These are phyloP conservation scores for Myochromella boudieri DNA, from an alignment of 768 basidiomycete species.

Conservation along the genomic window DNA sequence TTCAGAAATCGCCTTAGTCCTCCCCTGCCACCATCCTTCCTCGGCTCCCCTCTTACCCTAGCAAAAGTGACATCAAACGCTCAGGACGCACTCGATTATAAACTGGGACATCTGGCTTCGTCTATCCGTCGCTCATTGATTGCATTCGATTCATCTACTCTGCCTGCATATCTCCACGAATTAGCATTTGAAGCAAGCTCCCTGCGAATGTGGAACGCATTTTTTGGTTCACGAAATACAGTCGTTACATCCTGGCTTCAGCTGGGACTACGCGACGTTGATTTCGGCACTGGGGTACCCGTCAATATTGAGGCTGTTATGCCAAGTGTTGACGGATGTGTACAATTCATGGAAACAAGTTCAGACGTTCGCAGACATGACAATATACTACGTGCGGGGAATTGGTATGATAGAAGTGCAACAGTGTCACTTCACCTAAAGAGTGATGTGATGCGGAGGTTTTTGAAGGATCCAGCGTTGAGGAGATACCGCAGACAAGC, in stretches of 20 bases:
- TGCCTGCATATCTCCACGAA: conserved; percentile 33
- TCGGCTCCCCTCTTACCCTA: conserved; percentile 34
- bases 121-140: conserved; percentile 25
- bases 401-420: conserved; percentile 25
- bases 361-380: background rate
- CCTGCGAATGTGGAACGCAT: conserved; percentile 32
- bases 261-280: conserved; percentile 30
- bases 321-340: conserved; percentile 31
- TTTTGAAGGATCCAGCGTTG: conserved; percentile 24
- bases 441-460: conserved; percentile 20
- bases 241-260: conserved; percentile 35
- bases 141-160: conserved; percentile 22
- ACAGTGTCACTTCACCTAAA: conserved; percentile 22
- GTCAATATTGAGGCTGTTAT: conserved; percentile 30
- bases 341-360: conserved; percentile 29
- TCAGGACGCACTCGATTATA: conserved; percentile 5
- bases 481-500: conserved; percentile 16
- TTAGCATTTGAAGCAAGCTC: conserved; percentile 29
- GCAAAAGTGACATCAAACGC: conserved; percentile 22
- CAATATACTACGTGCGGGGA: background rate
- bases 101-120: conserved; percentile 22
- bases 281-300: conserved; percentile 30
- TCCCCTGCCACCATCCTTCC: conserved; percentile 21
- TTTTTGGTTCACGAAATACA: conserved; percentile 29
- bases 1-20: conserved; percentile 23